Base-by-base conservation (phyloP, 1,284 basidiomycete species). In the Malassezia dermatis region DNA sequence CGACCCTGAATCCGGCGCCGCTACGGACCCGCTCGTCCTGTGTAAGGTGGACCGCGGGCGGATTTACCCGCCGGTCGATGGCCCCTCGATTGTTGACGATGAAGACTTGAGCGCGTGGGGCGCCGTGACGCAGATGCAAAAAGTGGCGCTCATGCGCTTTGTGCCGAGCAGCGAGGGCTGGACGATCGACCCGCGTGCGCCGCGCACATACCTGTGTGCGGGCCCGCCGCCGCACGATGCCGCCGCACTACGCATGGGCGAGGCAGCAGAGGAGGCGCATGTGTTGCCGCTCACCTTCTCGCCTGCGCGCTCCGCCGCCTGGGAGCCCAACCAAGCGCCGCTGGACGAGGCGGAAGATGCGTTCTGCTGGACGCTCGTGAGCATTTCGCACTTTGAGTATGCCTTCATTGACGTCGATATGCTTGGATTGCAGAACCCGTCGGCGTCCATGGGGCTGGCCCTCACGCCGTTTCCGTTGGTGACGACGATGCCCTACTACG, bases 41-140 rank as follows among this genome's bases (percentile, higher is more conserved):
- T 86, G 89, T 60, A 91, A 91, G 75, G 88, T 95, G 13, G 90
- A 93, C 73, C 89, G 89, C 72, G 87, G 88, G 27, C 81, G 85
- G 55, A 86, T 77, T 13, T 59, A 59, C 30, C 58, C 64, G 11
- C 65, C 66, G 0, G 55, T 62, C 46, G 52, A 62, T 8, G 59
- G 61, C 4, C 59, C 59, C 2, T 45, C 55, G 2, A 54, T 52
- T 24, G 28, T 13, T 4, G 46, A 48, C 4, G 53, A 50, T 26
- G 66, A 69, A 24, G 66, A 69, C 15, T 49, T 62, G 44, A 64
- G 63, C 35, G 63, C 62, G 15, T 86, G 85, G 19, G 88, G 88
- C 1, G 89, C 89, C 21, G 87, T 95, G 53, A 90, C 88, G 67
- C 90, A 94, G 75, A 87, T 95, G 83, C 90, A 95, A 77, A 89